Base-by-base conservation (phyloP, 202 grass and related monocot species). In the Carex arenaria region DNA sequence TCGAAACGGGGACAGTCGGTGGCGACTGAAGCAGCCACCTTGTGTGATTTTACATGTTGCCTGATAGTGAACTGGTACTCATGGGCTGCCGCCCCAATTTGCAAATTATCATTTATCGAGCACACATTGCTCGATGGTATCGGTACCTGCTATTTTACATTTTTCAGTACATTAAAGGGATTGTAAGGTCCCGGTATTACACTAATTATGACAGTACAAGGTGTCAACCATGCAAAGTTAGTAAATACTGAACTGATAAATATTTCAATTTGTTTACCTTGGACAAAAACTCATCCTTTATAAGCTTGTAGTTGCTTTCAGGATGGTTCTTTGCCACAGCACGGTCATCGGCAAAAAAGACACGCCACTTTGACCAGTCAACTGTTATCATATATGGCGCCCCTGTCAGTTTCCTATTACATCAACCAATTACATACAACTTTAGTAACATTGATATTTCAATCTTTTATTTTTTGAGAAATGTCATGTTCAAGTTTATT, bases 271-370 rank as follows among this genome's bases (percentile, higher is more conserved):
- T 3, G 1, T 18, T 36, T 40, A 97, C 95, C 92, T 94, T 94
- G n/a, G 92, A 87, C 53, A 97, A 90, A 47, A 97, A 93, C 15
- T 87, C 90, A 78, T 97, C 95, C 10, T 82, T 85, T 34, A 90
- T 85, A 30, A 97, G 90, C 85, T 94, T 97, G 86, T 97, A 97
- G 72, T 97, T 97, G 87, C 95, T 94, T 80, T 97, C 95, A 53
- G 78, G 89, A 40, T 94, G 95, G 55, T 89, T 86, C 82, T 97
- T 94, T n/a, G 79, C 87, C n/a, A 94, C 92, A 2, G 94, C 95
- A 85, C 92, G 83, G 84, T 97, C 95, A 72, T 97, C 94, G 43
- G 94, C 90, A 92, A 90, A 97, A 75, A 97, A 94, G 20, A 97
- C 82, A 28, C 94, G 89, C 90, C 94, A 97, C 76, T 89, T 97